Conservation (phyloP, 495 filamentous ascomycete genomes). For the Talaromyces ruber region DNA sequence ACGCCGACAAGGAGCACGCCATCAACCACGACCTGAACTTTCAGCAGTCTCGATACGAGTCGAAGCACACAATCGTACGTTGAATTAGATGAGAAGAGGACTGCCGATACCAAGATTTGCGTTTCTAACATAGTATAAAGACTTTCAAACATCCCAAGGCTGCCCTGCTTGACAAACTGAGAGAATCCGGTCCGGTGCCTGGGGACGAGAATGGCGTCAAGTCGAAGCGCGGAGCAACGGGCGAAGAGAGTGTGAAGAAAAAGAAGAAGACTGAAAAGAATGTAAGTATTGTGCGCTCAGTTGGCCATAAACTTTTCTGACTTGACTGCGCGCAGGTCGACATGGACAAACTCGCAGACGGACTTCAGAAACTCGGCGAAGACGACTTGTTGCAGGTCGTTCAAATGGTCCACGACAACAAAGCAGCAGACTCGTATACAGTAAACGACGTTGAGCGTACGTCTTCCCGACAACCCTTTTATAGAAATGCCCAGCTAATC, state of each 20-base stretch:
- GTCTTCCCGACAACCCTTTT: constrained; percentile 18
- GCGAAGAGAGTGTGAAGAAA: constrained; percentile 60
- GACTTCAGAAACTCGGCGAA: constrained; percentile 70
- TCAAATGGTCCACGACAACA: constrained; percentile 96
- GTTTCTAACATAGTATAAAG: no score
- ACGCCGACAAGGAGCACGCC: constrained; percentile 74
- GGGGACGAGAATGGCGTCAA: constrained; percentile 61
- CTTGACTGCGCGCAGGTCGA: constrained; percentile 44
- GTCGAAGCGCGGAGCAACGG: constrained; percentile 38
- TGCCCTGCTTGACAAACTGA: constrained; percentile 61
- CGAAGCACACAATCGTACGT: constrained; percentile 68
- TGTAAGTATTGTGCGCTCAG: constrained; percentile 21
- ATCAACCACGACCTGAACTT: constrained; percentile 93
- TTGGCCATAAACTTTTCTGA: neutral
- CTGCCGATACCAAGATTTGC: no score
- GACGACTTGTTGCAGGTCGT: constrained; percentile 91
- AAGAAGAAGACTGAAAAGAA: constrained; percentile 66
- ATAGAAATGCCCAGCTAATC: neutral
- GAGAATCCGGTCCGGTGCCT: constrained; percentile 75
- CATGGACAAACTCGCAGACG: constrained; percentile 97
- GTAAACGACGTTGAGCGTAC: constrained; percentile 94
- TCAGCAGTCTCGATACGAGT: constrained; percentile 68
- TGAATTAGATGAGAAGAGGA: neutral
- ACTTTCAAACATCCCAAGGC: constrained; percentile 89
- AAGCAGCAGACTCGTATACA: constrained; percentile 82